Percentiles rank a stretch among this genome's conserved stretches.
phyloP scores from a whole-genome alignment of 768 basidiomycete genomes.

The Kwoniella heveanensis region DNA sequence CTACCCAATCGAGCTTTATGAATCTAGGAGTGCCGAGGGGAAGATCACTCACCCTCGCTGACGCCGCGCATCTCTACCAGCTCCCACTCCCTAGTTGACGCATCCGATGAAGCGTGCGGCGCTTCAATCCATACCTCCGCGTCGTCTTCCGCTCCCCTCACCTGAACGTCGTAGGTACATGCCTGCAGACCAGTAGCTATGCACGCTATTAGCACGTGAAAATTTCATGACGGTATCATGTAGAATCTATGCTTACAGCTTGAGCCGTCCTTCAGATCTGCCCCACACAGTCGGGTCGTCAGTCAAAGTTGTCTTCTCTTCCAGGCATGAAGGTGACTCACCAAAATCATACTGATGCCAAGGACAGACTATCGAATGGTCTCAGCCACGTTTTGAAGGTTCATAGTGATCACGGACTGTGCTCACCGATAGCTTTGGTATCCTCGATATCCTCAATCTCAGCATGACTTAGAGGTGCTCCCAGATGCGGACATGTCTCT shows the following conservation, averaged over 20 bases:
- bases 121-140: constrained; percentile 39
- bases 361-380: constrained; percentile 30
- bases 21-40: no score
- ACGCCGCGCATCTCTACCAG: constrained; percentile 46
- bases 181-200: constrained; percentile 40
- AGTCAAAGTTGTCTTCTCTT: no score
- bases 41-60: constrained; percentile 45
- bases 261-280: constrained; percentile 36
- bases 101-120: constrained; percentile 22
- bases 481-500: constrained; percentile 75
- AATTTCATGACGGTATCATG: neutral
- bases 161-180: constrained; percentile 43
- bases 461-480: constrained; percentile 76
- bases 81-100: constrained; percentile 32
- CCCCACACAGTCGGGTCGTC: neutral
- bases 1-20: no score
- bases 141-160: constrained; percentile 24
- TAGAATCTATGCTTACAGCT: constrained; percentile 24
- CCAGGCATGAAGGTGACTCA: no score
- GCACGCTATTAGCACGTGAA: neutral
- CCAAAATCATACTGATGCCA: constrained; percentile 53
- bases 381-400: no score
- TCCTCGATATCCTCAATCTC: constrained; percentile 47
- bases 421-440: constrained; percentile 36
- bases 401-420: no score